Evolutionary conservation across 140 eudicot genomes (phyloP), one percentile per base, ranked within the genome.

Genomic region (Bidens hawaiensis): DNA sequence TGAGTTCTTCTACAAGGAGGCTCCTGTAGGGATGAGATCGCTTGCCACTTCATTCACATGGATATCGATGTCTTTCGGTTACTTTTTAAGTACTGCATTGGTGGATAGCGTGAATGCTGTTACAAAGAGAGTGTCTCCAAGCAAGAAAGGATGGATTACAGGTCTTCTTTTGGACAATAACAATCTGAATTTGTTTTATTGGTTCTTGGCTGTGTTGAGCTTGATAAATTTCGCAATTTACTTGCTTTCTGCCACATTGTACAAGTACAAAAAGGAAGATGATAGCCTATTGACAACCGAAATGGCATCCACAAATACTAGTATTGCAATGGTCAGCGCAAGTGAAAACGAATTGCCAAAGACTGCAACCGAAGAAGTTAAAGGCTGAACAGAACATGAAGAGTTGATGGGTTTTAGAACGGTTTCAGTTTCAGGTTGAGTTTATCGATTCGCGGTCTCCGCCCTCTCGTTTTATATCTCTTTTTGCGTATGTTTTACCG

Each of bases 1-100:
- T 12, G 96, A 88, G 58, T 88, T 88, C 49, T 88, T 77, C 83
- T 88, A 88, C 65, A 84, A 62, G 60, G 96, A 88, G 59, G 96
- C 96, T 1, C 96, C 96, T 0, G 56, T 64, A 0, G 88, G 86
- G 28, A 88, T 88, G 96, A 72, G 81, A 70, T 88, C 96, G 1
- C 78, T 84, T 3, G 79, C 94, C 8, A 88, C 96, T 22, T 84
- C 96, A 0, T 88, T 88, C 46, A 77, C 94, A 0, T 84, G 85
- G 85, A 75, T 88, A 34, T 88, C 96, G 0, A 31, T 79, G 27
- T 84, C 96, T 0, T 27, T 88, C 15, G 96, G 96, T 9, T 88
- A 88, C 63, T 88, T 88, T 54, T 50, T 88, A 40, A 84, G 96
- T 43, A 76, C 71, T n/a, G 79, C 68, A 5, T 69, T 84, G 61